Percentiles rank a stretch among this genome's conserved stretches.
Conservation (phyloP, 2,329 filamentous ascomycete species). For the Dactylellina haptotyla region DNA sequence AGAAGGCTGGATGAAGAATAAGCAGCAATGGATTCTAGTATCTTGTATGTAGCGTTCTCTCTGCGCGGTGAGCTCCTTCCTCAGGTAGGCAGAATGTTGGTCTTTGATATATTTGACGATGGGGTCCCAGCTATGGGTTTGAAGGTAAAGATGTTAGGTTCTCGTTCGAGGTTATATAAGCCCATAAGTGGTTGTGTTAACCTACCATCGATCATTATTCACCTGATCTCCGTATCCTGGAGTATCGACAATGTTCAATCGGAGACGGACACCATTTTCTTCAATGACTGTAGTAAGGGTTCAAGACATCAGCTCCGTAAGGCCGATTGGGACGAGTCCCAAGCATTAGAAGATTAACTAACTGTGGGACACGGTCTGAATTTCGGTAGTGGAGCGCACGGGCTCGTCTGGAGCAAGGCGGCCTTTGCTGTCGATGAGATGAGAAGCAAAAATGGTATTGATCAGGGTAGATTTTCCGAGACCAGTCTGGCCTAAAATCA, state of each 20-base stretch:
- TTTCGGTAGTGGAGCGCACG: conserved; percentile 95
- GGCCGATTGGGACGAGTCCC: background rate
- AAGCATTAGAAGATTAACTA: conserved; percentile 51
- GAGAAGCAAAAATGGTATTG: conserved; percentile 99
- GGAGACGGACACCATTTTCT: conserved; percentile 97
- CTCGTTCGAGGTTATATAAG: background rate
- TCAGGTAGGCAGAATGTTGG: conserved; percentile 98
- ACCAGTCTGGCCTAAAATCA: conserved; percentile 86
- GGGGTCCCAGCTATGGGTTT: conserved; percentile 79
- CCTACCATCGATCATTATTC: conserved; percentile 95
- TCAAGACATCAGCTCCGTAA: background rate
- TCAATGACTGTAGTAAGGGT: conserved; percentile 75
- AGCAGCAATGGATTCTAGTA: conserved; percentile 97
- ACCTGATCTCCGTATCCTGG: conserved; percentile 98
- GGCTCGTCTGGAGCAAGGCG: conserved; percentile 91
- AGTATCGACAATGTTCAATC: conserved; percentile 98
- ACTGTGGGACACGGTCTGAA: conserved; percentile 94
- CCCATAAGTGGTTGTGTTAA: background rate
- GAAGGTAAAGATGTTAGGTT: conserved; percentile 17
- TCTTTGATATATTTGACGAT: conserved; percentile 99
- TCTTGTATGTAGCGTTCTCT: conserved; percentile 99
- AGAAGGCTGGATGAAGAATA: conserved; percentile 99
- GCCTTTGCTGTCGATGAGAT: conserved; percentile 98
- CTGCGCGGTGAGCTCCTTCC: conserved; percentile 99
- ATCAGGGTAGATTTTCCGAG: conserved; percentile 98